These are phyloP conservation scores for Lathyrus sativus DNA, from an alignment of 306 rosid species.

Conservation along the genomic window DNA sequence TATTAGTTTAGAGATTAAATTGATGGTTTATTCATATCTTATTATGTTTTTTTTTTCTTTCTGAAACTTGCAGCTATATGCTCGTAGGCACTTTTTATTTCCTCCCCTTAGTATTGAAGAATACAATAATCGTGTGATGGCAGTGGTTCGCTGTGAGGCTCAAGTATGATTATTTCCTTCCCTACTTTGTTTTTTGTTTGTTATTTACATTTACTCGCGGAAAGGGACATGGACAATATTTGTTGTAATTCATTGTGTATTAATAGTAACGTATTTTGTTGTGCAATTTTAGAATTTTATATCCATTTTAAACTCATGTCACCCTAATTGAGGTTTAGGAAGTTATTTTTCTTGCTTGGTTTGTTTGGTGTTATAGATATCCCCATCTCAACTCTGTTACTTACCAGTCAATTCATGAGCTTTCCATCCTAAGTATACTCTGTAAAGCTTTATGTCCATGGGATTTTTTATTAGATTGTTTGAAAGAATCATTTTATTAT, in stretches of 20 bases:
- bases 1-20: no score
- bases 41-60: constrained; percentile 27
- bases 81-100: constrained; percentile 91
- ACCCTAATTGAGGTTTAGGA: constrained; percentile 7
- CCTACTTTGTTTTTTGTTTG: constrained; percentile 15
- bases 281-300: background rate
- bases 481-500: background rate
- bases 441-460: constrained; percentile 7
- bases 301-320: constrained; percentile 13
- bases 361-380: background rate
- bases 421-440: background rate
- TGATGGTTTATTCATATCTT: constrained; percentile 17
- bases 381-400: no score
- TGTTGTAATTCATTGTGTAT: background rate
- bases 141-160: constrained; percentile 94
- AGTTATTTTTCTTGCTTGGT: constrained; percentile 3
- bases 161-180: constrained; percentile 58
- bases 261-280: background rate
- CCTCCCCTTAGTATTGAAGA: constrained; percentile 86
- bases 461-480: constrained; percentile 19
- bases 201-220: background rate
- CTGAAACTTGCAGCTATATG: constrained; percentile 76
- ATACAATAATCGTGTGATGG: constrained; percentile 80
- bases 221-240: background rate
- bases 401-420: no score